phyloP scores from a whole-genome alignment of 495 filamentous ascomycete species.

The Viridothelium virens region DNA sequence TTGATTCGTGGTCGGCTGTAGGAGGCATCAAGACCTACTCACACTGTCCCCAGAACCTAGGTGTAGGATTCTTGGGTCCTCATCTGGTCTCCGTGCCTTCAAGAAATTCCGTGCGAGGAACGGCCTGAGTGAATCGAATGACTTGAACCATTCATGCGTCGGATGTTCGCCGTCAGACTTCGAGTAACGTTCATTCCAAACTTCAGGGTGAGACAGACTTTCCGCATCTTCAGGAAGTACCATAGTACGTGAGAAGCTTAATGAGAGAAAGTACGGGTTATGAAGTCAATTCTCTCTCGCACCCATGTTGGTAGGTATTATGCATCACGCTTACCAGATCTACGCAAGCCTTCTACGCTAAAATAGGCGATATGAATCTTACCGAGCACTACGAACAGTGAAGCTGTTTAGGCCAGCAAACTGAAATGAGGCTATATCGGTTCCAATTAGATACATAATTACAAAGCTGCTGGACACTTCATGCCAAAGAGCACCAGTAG shows the following conservation, averaged over 20 bases:
- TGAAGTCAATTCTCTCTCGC: too few relatives aligned
- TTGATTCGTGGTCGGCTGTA: conserved; percentile 1
- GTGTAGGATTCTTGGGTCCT: conserved; percentile 42
- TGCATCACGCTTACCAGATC: too few relatives aligned
- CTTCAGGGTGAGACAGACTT: conserved; percentile 39
- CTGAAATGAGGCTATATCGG: too few relatives aligned
- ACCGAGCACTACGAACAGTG: too few relatives aligned
- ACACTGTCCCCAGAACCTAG: conserved; percentile 55
- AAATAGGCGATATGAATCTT: too few relatives aligned
- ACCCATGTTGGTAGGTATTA: too few relatives aligned
- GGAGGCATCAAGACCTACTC: conserved; percentile 18
- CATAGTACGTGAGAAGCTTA: background rate
- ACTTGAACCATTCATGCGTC: conserved; percentile 47
- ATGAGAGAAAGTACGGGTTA: too few relatives aligned
- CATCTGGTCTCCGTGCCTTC: conserved; percentile 18
- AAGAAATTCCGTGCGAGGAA: conserved; percentile 44
- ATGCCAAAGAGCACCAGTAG: too few relatives aligned
- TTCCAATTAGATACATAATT: too few relatives aligned
- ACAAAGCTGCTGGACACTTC: too few relatives aligned
- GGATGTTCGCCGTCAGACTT: conserved; percentile 29
- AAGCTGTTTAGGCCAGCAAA: too few relatives aligned
- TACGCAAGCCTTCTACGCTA: too few relatives aligned
- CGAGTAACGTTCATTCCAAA: conserved; percentile 48
- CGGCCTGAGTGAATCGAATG: conserved; percentile 41
- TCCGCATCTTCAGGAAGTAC: conserved; percentile 38